Conservation (phyloP, 768 basidiomycete species). For the Boletus rex-veris region DNA sequence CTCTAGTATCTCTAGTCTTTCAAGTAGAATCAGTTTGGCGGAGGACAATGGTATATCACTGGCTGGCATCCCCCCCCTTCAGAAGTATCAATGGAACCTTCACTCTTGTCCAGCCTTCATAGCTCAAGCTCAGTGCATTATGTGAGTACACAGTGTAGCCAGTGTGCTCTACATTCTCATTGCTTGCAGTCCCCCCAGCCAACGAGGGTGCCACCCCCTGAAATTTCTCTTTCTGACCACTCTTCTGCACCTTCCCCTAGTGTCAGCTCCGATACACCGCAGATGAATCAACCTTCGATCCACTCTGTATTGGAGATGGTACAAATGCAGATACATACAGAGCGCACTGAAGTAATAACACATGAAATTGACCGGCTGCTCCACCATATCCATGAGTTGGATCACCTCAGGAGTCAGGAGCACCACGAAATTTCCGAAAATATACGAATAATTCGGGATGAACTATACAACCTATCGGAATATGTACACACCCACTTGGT, state of each 20-base stretch:
- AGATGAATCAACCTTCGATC: conserved; percentile 47
- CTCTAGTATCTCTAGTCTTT: conserved; percentile 43
- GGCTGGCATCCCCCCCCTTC: conserved; percentile 16
- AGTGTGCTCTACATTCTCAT: background rate
- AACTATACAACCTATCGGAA: conserved; percentile 61
- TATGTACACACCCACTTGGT: conserved; percentile 45
- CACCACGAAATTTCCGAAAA: conserved; percentile 61
- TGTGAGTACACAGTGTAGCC: conserved; percentile 32
- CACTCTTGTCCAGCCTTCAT: conserved; percentile 48
- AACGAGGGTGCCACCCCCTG: conserved; percentile 27
- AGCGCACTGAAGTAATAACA: no score
- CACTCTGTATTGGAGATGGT: conserved; percentile 44
- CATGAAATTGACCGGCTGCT: no score
- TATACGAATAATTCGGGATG: conserved; percentile 65
- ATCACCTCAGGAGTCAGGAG: conserved; percentile 60
- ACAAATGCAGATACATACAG: conserved; percentile 34
- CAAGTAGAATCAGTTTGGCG: conserved; percentile 34
- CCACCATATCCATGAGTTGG: conserved; percentile 64
- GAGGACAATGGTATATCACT: conserved; percentile 29
- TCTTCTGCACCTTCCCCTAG: conserved; percentile 43
- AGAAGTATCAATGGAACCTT: conserved; percentile 52
- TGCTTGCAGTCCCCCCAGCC: conserved; percentile 31
- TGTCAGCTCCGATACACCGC: conserved; percentile 50
- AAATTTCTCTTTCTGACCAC: conserved; percentile 25
- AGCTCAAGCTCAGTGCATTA: conserved; percentile 26